These are phyloP conservation scores for Emiliania huxleyi DNA, from an alignment of 78 protist species.

Conservation along the genomic window DNA sequence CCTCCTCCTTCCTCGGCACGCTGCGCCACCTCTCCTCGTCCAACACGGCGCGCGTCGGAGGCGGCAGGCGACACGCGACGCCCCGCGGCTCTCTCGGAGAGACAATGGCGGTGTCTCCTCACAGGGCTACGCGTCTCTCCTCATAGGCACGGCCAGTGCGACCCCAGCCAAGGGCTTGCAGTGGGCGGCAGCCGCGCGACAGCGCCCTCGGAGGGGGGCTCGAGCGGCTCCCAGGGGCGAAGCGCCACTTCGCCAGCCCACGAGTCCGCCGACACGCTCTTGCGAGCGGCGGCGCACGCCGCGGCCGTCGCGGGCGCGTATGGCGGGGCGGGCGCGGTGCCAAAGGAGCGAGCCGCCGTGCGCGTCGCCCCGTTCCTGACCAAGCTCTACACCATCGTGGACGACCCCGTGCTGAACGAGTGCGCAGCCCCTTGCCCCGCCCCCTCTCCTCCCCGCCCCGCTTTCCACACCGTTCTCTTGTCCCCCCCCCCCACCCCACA, in stretches of 20 bases:
- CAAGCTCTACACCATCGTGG: neutral
- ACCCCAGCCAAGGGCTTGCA: too few relatives aligned
- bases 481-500: too few relatives aligned
- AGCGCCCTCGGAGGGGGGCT: neutral
- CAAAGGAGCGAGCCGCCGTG: too few relatives aligned
- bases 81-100: too few relatives aligned
- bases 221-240: neutral
- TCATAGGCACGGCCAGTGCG: too few relatives aligned
- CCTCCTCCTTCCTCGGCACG: neutral
- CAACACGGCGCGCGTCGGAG: neutral
- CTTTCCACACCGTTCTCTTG: too few relatives aligned
- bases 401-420: neutral
- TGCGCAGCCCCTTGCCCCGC: too few relatives aligned
- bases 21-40: neutral
- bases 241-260: neutral
- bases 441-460: too few relatives aligned
- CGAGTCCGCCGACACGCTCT: neutral
- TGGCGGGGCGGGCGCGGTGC: neutral
- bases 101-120: too few relatives aligned
- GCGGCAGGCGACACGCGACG: neutral
- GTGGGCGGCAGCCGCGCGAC: too few relatives aligned
- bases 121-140: too few relatives aligned
- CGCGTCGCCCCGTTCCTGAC: neutral
- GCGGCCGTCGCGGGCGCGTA: neutral
- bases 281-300: neutral